Evolutionary conservation across 257 asterid species (phyloP).

Genomic region (Scutellaria minor): DNA sequence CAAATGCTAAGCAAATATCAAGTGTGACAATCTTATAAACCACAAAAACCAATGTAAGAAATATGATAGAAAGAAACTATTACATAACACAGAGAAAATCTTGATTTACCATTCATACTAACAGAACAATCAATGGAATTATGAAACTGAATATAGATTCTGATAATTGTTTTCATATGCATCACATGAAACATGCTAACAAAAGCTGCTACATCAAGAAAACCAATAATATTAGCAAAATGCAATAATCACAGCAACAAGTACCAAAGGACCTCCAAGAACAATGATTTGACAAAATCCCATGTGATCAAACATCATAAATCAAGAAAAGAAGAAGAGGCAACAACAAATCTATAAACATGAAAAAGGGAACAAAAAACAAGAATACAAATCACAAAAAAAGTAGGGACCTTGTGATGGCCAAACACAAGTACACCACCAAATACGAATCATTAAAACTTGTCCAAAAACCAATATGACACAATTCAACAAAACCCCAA

Average conservation of each 20-base stretch:
- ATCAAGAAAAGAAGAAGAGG: background rate
- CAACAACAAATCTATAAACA: conserved; percentile 1
- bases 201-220: background rate
- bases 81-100: background rate
- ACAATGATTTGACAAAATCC: conserved; percentile 3
- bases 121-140: background rate
- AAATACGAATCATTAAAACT: conserved; percentile 21
- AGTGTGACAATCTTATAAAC: background rate
- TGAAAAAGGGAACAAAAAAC: background rate
- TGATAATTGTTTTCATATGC: conserved; percentile 10
- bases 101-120: conserved; percentile 22
- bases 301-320: conserved; percentile 28
- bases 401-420: conserved; percentile 28
- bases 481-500: background rate
- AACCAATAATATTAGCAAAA: background rate
- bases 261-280: conserved; percentile 23
- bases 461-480: conserved; percentile 12
- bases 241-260: conserved; percentile 16
- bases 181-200: conserved; percentile 12
- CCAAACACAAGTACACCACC: conserved; percentile 10
- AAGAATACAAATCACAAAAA: conserved; percentile 14
- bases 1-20: background rate
- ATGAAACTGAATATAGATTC: background rate
- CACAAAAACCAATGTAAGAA: conserved; percentile 3
- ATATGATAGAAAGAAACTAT: background rate